Base-by-base conservation (phyloP, 305 asterid species). In the Fraxinus dipetala region DNA sequence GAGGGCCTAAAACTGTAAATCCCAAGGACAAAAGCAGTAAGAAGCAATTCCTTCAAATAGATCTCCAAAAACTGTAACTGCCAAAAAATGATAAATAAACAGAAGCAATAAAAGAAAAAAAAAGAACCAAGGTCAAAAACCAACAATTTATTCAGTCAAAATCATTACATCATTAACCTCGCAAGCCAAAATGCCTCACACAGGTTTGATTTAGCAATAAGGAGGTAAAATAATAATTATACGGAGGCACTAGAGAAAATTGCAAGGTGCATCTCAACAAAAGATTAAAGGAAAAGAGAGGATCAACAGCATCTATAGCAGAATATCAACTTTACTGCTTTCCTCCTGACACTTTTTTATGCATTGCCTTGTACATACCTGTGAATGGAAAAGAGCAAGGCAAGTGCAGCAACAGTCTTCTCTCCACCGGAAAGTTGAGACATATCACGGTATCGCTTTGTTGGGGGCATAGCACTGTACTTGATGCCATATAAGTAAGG, bases 351-450 rank as follows among this genome's bases (percentile, higher is more conserved):
- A 48, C 48, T 5, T 22, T 56, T 51, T 22, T 32, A 14, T 40
- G 22, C 30, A 67, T 70, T 48, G 48, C 16, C 51, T 75, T 72
- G 78, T 72, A 73, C 86, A 81, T 85, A 93, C 99, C 99, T 94
- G 89, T 93, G 99, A 86, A 94, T 93, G 81, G 99, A 84, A 78
- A 96, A 96, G 82, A 96, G 95, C 88, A 94, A 86, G 78, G 98
- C 99, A 85, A 96, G 98, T 79, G 99, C 99, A 7, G 99, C 99
- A 65, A 96, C 99, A 4, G 98, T 96, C 88, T 95, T 96, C 86
- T 96, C 99, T 77, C 99, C 99, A 78, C 99, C 98, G 14, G 99
- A 96, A 61, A 96, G 93, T 80, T 91, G 97, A 31, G 97, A 86
- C 99, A 92, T 96, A 81, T 96, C 99, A 81, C 99, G 95, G 85